Base-by-base conservation (phyloP, 139 green algal genomes). In the Coccomyxa sp. region DNA sequence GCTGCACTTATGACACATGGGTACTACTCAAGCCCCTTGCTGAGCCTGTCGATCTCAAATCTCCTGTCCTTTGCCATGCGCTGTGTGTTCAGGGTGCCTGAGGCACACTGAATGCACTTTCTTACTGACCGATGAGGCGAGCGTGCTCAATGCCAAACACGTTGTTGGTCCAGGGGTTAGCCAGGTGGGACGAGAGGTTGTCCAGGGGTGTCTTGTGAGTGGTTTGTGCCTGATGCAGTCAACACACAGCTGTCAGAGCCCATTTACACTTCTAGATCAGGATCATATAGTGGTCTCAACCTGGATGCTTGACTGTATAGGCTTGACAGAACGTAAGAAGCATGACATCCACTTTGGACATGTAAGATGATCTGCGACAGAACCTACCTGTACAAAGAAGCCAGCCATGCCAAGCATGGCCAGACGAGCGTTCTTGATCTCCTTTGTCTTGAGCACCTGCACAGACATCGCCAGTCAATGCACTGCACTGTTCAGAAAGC, bases 191-290 rank as follows among this genome's bases (percentile, higher is more conserved):
- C 35, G 64, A 22, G 35, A 93, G 85, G 85, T 86, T 86, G 74
- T 83, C 81, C 68, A 93, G 86, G 55, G 89, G 89, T 0, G 82
- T 88, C 73, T 82, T 90, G 83, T 86, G 82, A 39, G 86, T 92
- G 58, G 84, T 86, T 29, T 71, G 27, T 18, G 50, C 50, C 50
- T n/a, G n/a, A n/a, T n/a, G n/a, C n/a, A n/a, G n/a, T n/a, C n/a
- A n/a, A n/a, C n/a, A n/a, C n/a, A n/a, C n/a, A n/a, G n/a, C n/a
- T n/a, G n/a, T n/a, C n/a, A n/a, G n/a, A n/a, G n/a, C n/a, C n/a
- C n/a, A n/a, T n/a, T n/a, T n/a, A n/a, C n/a, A n/a, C n/a, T n/a
- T n/a, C n/a, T n/a, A n/a, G n/a, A n/a, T n/a, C n/a, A n/a, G n/a
- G n/a, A n/a, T n/a, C n/a, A n/a, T n/a, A n/a, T n/a, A n/a, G n/a